Conservation (phyloP, 148 eudicot genomes). For the Amaranthus hypochondriacus region DNA sequence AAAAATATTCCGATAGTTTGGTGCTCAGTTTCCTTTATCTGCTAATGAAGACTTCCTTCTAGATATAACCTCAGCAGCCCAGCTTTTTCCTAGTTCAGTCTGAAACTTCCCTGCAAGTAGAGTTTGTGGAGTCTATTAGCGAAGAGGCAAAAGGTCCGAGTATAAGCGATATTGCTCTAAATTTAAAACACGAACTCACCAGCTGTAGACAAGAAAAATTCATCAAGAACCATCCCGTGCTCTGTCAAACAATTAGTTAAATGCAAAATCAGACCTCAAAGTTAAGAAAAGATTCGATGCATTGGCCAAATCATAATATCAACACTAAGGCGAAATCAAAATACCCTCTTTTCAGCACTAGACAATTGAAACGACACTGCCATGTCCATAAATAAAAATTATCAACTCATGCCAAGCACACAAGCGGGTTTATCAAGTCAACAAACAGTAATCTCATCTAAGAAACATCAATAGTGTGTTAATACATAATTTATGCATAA, state of each 20-base stretch:
- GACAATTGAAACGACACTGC: too few species aligned
- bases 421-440: too few species aligned
- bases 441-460: too few species aligned
- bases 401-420: too few species aligned
- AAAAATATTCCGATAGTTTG: neutral
- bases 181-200: constrained; percentile 33
- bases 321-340: neutral
- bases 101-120: constrained; percentile 69
- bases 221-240: constrained; percentile 85
- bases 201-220: constrained; percentile 88
- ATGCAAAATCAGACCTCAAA: neutral
- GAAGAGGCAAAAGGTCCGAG: neutral
- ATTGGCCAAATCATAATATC: neutral
- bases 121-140: neutral
- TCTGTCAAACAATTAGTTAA: constrained; percentile 35
- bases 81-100: constrained; percentile 73
- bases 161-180: neutral
- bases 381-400: too few species aligned
- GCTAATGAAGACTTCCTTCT: constrained; percentile 29
- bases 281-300: neutral
- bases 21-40: constrained; percentile 19
- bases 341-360: too few species aligned
- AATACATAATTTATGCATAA: too few species aligned
- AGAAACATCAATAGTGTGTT: too few species aligned
- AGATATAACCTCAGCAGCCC: constrained; percentile 83